Base-by-base conservation (phyloP, 1,139 yeast species). In the Zygoascus meyerae region DNA sequence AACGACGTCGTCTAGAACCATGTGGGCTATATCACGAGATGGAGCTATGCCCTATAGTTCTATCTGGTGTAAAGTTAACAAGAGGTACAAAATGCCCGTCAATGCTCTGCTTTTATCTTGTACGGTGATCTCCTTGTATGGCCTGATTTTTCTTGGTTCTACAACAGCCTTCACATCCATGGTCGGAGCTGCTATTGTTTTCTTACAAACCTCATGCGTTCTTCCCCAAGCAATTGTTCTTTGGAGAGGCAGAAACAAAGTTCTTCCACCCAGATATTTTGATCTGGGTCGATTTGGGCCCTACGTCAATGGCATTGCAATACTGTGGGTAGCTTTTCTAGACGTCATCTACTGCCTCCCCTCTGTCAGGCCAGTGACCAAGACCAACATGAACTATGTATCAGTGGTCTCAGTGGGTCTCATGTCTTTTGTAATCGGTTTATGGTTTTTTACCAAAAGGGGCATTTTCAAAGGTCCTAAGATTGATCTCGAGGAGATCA, bases 341-440 rank as follows among this genome's bases (percentile, higher is more conserved):
- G 78, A 84, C 45, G 73, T 80, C 50, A 67, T 83, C 2, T 72
- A 86, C 42, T 83, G 90, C 54, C 68, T 84, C 63, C 95, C 95
- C 1, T 84, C 87, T 1, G 79, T 79, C 35, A 70, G 84, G 50
- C 86, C 84, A 45, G 75, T 86, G n/a, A 75, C 78, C 2, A 73
- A 77, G 59, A 61, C 62, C 12, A 72, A 79, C 11, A 85, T 86
- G 95, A 86, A 86, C 64, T 86, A 84, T 60, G 86, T 94, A 0
- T 65, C 80, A 15, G 74, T 75, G 12, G 92, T 63, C 10, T 42
- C 61, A 18, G 62, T 56, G 5, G 52, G 52, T 1, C 40, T 47
- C 30, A 37, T 44, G 5, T 11, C 43, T 12, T 47, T 45, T 32
- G 48, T 48, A 26, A 33, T 45, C 8, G 14, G 46, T 5, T 39